Conservation (phyloP, 2,329 filamentous ascomycete genomes). For the Verticillium nonalfalfae region DNA sequence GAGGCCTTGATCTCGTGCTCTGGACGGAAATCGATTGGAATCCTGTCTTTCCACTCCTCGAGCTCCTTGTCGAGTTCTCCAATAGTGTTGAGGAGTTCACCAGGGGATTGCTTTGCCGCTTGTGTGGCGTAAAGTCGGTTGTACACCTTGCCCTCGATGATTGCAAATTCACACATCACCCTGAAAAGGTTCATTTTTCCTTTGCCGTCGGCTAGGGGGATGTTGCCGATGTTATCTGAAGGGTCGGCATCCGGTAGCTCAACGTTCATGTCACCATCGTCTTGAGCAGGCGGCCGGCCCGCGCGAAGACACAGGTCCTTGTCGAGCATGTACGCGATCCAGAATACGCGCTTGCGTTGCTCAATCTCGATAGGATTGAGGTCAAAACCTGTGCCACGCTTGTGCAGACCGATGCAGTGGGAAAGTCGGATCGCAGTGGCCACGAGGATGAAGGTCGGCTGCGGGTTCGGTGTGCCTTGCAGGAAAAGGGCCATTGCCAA, state of each 20-base stretch:
- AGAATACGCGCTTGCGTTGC: slow-evolving; percentile 65
- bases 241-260: slow-evolving; percentile 90
- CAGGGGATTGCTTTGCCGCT: slow-evolving; percentile 85
- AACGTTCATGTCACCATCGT: slow-evolving; percentile 81
- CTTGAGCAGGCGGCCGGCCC: slow-evolving; percentile 53
- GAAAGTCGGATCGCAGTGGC: slow-evolving; percentile 85
- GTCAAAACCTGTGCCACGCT: slow-evolving; percentile 86
- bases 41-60: slow-evolving; percentile 94
- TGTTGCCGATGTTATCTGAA: slow-evolving; percentile 87
- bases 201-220: slow-evolving; percentile 81
- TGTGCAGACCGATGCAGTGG: slow-evolving; percentile 93
- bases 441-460: slow-evolving; percentile 86
- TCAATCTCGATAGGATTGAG: slow-evolving; percentile 91
- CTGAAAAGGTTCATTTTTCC: slow-evolving; percentile 94
- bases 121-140: slow-evolving; percentile 88
- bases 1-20: slow-evolving; percentile 93
- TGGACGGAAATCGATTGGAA: slow-evolving; percentile 92
- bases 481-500: slow-evolving; percentile 92
- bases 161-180: slow-evolving; percentile 83
- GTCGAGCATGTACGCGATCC: slow-evolving; percentile 60
- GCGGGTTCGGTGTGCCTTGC: slow-evolving; percentile 93
- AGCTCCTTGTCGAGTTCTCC: slow-evolving; percentile 85
- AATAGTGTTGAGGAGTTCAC: slow-evolving; percentile 90
- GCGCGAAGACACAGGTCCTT: slow-evolving; percentile 57
- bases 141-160: slow-evolving; percentile 92